Evolutionary conservation across 108 stramenopile species (phyloP).

Genomic region (Craspedostauros australis): DNA sequence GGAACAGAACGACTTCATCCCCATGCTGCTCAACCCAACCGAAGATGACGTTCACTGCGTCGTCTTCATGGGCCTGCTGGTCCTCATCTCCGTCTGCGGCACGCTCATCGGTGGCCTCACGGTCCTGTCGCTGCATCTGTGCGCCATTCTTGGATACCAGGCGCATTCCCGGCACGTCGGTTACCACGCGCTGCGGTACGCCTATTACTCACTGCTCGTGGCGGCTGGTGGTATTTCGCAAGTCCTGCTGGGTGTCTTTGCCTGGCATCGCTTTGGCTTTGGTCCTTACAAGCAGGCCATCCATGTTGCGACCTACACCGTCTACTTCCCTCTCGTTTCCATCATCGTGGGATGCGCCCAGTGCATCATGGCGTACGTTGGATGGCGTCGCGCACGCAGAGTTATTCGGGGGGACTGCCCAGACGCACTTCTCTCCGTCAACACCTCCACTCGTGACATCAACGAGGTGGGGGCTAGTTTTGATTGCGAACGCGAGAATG

Average conservation of each 20-base stretch:
- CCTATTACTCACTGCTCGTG: not conserved
- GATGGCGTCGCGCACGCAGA: too few species aligned
- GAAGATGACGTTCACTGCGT: not conserved
- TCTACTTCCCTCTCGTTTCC: not conserved
- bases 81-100: not conserved
- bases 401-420: too few species aligned
- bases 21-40: not conserved
- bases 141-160: not conserved
- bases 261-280: constrained; percentile 3
- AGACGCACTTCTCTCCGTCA: too few species aligned
- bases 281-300: not conserved
- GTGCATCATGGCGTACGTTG: too few species aligned
- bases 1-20: not conserved
- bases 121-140: not conserved
- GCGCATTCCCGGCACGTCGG: constrained; percentile 1
- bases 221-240: not conserved
- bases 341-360: too few species aligned
- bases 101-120: not conserved
- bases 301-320: constrained; percentile 2
- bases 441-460: too few species aligned
- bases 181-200: not conserved
- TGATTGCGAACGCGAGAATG: too few species aligned
- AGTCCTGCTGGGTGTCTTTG: not conserved
- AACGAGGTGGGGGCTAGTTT: too few species aligned
- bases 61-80: not conserved